A percentile compares a stretch with the other conserved stretches of the same genome.
Conservation (phyloP, 306 rosid genomes). For the Dicorynia guianensis region DNA sequence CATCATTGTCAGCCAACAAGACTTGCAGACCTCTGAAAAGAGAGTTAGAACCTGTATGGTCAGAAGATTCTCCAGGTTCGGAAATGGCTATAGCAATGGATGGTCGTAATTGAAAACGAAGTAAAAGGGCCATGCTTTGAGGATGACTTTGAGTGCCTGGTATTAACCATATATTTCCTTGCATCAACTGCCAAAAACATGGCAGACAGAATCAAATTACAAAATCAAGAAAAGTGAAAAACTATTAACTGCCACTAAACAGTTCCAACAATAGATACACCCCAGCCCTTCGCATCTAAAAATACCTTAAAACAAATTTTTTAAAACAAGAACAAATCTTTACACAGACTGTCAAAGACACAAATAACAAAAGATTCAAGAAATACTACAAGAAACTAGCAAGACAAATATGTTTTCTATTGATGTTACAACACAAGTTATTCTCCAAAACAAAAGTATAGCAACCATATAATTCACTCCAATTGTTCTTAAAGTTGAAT, state of each 20-base stretch:
- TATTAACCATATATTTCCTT: conserved; percentile 74
- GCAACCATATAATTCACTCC: neutral
- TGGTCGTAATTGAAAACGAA: conserved; percentile 63
- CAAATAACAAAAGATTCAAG: conserved; percentile 7
- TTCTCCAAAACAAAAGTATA: neutral
- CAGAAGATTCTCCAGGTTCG: conserved; percentile 65
- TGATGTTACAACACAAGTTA: neutral
- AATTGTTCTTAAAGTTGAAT: conserved; percentile 14
- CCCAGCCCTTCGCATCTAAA: conserved; percentile 10
- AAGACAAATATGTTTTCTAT: too few relatives aligned
- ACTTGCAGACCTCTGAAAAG: conserved; percentile 73
- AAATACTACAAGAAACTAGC: conserved; percentile 1
- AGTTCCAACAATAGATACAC: conserved; percentile 22
- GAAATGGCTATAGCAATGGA: conserved; percentile 63
- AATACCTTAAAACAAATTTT: neutral
- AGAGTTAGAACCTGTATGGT: conserved; percentile 60
- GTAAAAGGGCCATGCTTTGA: conserved; percentile 73
- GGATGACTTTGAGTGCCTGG: conserved; percentile 72
- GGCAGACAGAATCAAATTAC: neutral
- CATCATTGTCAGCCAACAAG: conserved; percentile 68
- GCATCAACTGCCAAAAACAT: conserved; percentile 69
- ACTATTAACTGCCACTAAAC: neutral
- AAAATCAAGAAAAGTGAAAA: conserved; percentile 26
- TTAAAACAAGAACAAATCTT: neutral
- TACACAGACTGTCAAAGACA: neutral